phyloP scores from a whole-genome alignment of 306 rosid genomes.

The Morella rubra region DNA sequence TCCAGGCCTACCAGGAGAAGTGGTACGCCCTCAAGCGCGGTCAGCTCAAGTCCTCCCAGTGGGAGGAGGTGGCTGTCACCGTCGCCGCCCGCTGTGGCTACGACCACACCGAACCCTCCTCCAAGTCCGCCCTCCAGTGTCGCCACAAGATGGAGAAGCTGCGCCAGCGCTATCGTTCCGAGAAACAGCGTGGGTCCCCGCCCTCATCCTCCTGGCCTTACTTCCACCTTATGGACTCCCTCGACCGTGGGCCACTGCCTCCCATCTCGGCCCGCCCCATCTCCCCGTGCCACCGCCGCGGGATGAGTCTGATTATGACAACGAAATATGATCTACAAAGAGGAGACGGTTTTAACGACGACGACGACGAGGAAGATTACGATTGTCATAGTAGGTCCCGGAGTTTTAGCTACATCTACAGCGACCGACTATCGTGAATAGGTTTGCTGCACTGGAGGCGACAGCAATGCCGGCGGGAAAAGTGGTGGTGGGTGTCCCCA shows the following conservation, averaged over 20 bases:
- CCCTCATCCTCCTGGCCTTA: conserved; percentile 46
- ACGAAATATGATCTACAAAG: background rate
- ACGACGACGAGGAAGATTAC: conserved; percentile 23
- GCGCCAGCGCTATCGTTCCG: conserved; percentile 61
- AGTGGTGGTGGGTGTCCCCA: conserved; percentile 16
- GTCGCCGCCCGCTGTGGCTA: conserved; percentile 24
- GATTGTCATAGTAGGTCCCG: conserved; percentile 32
- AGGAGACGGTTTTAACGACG: conserved; percentile 1
- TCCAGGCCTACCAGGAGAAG: conserved; percentile 81
- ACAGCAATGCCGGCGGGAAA: background rate
- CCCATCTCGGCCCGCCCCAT: conserved; percentile 63
- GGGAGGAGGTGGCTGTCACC: conserved; percentile 88
- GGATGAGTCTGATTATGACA: background rate
- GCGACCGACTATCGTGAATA: conserved; percentile 26
- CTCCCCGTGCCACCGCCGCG: background rate
- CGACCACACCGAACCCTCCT: background rate
- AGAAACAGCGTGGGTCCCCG: conserved; percentile 35
- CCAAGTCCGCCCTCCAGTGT: conserved; percentile 6
- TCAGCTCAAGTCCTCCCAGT: conserved; percentile 70
- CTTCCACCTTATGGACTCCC: conserved; percentile 61
- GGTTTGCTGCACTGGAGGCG: background rate
- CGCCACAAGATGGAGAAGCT: background rate
- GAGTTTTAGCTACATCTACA: conserved; percentile 49
- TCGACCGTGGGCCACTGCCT: conserved; percentile 76
- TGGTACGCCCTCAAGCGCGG: conserved; percentile 83